phyloP scores from a whole-genome alignment of 192 early-diverging fungal genomes.

The Coemansia sp. region DNA sequence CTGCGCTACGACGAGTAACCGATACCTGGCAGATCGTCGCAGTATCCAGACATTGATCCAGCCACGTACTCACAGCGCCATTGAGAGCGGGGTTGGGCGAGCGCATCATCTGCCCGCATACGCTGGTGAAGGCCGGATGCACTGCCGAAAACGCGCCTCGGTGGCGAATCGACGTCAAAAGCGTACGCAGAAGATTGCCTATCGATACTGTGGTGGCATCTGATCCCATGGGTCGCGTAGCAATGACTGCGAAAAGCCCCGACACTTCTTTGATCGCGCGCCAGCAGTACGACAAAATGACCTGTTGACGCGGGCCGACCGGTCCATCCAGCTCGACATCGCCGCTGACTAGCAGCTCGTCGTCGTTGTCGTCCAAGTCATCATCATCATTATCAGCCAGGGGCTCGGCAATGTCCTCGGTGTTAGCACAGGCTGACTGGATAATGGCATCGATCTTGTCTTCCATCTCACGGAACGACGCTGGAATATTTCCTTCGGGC shows the following conservation, averaged over 20 bases:
- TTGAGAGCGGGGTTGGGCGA: slow-evolving; percentile 57
- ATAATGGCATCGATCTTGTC: slow-evolving; percentile 50
- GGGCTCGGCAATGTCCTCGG: neutral
- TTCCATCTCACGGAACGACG: slow-evolving; percentile 72
- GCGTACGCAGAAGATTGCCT: slow-evolving; percentile 52
- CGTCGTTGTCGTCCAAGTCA: slow-evolving; percentile 44
- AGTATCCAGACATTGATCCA: slow-evolving; percentile 74
- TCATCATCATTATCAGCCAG: neutral
- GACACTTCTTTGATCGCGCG: slow-evolving; percentile 87
- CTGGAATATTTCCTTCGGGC: slow-evolving; percentile 89
- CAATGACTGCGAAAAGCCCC: slow-evolving; percentile 51
- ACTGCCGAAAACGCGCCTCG: slow-evolving; percentile 91
- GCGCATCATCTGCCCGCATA: slow-evolving; percentile 69
- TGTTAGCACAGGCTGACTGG: slow-evolving; percentile 14
- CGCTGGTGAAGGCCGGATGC: slow-evolving; percentile 69
- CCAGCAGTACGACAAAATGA: slow-evolving; percentile 90
- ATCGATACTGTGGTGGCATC: slow-evolving; percentile 21
- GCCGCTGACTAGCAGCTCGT: slow-evolving; percentile 25
- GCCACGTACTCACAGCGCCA: slow-evolving; percentile 66
- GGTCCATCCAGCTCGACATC: slow-evolving; percentile 29
- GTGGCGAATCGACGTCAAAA: slow-evolving; percentile 80
- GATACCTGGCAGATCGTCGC: slow-evolving; percentile 77
- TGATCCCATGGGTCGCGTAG: neutral
- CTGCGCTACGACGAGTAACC: slow-evolving; percentile 88
- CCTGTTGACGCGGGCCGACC: slow-evolving; percentile 71